Percentiles rank a stretch among this genome's conserved stretches.
Evolutionary conservation across 106 monocot genomes (phyloP).

Genomic region (Dactylorhiza incarnata): DNA sequence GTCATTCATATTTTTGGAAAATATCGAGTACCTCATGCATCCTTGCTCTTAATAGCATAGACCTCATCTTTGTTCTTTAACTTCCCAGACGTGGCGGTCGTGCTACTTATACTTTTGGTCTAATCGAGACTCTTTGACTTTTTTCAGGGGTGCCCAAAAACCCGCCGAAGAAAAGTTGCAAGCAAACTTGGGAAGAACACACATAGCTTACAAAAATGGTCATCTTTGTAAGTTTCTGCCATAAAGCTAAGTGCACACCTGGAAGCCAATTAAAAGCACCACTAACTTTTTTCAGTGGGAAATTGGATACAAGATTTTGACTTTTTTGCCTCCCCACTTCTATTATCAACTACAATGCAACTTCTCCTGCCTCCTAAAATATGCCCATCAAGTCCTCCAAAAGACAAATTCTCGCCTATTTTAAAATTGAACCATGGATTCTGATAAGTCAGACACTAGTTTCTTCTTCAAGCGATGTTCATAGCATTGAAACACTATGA

Average conservation of each 20-base stretch:
- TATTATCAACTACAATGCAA: background rate
- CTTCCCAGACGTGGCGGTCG: too few species aligned
- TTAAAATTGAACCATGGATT: background rate
- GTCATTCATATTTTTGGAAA: too few species aligned
- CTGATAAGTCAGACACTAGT: too few species aligned
- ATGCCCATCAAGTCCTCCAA: background rate
- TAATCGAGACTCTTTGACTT: too few species aligned
- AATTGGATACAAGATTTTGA: background rate
- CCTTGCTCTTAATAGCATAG: too few species aligned
- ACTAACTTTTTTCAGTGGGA: background rate
- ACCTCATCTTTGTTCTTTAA: too few species aligned
- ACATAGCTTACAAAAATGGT: background rate
- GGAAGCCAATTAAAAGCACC: background rate
- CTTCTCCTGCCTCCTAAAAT: too few species aligned
- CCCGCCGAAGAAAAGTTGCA: background rate
- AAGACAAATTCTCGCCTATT: background rate
- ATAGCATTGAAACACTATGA: too few species aligned
- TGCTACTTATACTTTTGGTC: too few species aligned
- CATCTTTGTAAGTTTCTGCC: background rate
- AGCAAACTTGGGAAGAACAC: background rate
- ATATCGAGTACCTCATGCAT: too few species aligned
- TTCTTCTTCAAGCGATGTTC: too few species aligned
- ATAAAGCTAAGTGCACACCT: background rate
- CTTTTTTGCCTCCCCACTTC: background rate
- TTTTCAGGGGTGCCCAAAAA: too few species aligned